Conservation (phyloP, 2,329 filamentous ascomycete species). For the Talaromyces rugulosus region DNA sequence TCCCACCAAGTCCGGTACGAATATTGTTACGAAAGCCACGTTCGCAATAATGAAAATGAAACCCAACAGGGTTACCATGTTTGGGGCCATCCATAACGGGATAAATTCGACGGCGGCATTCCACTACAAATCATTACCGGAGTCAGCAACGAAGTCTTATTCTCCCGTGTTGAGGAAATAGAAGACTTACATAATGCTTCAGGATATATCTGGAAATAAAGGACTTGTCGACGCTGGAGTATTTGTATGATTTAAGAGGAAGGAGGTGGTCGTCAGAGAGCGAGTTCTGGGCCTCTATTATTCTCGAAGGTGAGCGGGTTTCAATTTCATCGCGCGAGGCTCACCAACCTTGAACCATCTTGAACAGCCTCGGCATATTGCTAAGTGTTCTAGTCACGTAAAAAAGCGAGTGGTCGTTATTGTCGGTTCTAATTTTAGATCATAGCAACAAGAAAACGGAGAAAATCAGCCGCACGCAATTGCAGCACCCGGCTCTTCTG, state of each 20-base stretch:
- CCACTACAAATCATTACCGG: constrained; percentile 60
- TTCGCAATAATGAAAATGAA: constrained; percentile 93
- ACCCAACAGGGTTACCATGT: constrained; percentile 92
- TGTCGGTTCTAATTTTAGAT: background rate
- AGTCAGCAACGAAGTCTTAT: background rate
- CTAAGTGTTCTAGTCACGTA: background rate
- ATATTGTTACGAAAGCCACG: constrained; percentile 68
- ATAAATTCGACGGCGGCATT: constrained; percentile 90
- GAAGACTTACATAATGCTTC: constrained; percentile 76
- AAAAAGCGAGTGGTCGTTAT: background rate
- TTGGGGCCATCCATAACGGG: constrained; percentile 93
- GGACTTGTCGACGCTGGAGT: constrained; percentile 94
- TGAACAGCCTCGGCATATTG: constrained; percentile 28
- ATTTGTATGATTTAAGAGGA: constrained; percentile 94
- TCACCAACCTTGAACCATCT: constrained; percentile 33
- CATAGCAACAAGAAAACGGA: background rate
- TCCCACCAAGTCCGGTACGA: constrained; percentile 84
- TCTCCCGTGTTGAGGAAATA: background rate
- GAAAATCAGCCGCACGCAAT: background rate
- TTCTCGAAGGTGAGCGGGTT: background rate
- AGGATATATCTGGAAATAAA: constrained; percentile 90
- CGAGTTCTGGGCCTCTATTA: constrained; percentile 46
- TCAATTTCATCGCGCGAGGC: background rate
- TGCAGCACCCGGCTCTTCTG: background rate
- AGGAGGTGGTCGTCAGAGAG: constrained; percentile 86